These are phyloP conservation scores for Cercospora beticola DNA, from an alignment of 2,329 filamentous ascomycete species.

Conservation along the genomic window DNA sequence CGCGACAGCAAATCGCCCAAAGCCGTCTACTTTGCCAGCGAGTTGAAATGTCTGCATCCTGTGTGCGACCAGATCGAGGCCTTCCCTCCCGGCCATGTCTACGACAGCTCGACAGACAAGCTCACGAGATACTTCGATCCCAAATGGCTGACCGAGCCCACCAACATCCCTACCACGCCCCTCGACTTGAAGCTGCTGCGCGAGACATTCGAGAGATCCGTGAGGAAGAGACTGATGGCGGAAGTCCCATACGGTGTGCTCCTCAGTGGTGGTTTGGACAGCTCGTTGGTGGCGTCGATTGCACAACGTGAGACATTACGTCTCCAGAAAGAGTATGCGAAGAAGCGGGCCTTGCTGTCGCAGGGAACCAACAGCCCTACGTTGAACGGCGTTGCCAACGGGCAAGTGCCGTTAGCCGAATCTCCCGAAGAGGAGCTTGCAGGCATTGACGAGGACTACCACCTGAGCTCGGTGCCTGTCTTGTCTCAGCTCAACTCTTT, in stretches of 20 bases:
- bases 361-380: slow-evolving; percentile 32
- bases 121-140: slow-evolving; percentile 88
- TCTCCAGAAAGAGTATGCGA: slow-evolving; percentile 48
- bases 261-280: slow-evolving; percentile 92
- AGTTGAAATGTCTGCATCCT: slow-evolving; percentile 87
- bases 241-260: slow-evolving; percentile 97
- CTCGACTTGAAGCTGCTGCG: slow-evolving; percentile 81
- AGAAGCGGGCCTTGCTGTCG: slow-evolving; percentile 43
- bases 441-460: slow-evolving; percentile 89
- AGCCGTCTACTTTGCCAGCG: slow-evolving; percentile 92
- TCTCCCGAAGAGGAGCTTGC: slow-evolving; percentile 70
- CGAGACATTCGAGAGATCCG: slow-evolving; percentile 80
- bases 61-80: slow-evolving; percentile 94
- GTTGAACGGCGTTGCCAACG: slow-evolving; percentile 40
- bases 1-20: slow-evolving; percentile 77
- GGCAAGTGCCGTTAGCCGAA: slow-evolving; percentile 46
- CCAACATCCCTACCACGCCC: slow-evolving; percentile 73
- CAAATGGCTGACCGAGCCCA: slow-evolving; percentile 79
- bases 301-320: slow-evolving; percentile 24
- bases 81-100: slow-evolving; percentile 94
- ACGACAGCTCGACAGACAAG: slow-evolving; percentile 86
- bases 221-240: slow-evolving; percentile 96
- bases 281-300: slow-evolving; percentile 60
- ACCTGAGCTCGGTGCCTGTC: slow-evolving; percentile 84
- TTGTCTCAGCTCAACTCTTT: slow-evolving; percentile 97